phyloP scores from a whole-genome alignment of 164 flowering plant species.

The Liquidambar formosana region DNA sequence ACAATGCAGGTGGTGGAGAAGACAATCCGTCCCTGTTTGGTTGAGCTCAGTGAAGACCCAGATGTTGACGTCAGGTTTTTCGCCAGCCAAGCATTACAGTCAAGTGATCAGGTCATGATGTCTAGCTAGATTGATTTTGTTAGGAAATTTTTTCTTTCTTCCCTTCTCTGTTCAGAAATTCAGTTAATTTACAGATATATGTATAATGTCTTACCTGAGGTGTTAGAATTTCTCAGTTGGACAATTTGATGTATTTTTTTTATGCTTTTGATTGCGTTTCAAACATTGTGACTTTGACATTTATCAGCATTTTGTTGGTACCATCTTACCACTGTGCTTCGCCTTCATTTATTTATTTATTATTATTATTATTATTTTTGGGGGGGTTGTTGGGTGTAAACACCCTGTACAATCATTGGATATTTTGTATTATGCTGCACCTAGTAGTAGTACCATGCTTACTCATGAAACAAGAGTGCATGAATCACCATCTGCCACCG shows the following conservation, averaged over 20 bases:
- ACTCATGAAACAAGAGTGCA: too few species aligned
- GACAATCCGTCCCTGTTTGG: slow-evolving; percentile 76
- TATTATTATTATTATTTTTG: too few species aligned
- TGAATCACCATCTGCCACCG: too few species aligned
- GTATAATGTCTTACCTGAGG: not conserved
- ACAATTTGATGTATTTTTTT: not conserved
- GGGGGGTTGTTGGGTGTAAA: too few species aligned
- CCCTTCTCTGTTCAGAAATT: not conserved
- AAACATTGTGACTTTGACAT: not conserved
- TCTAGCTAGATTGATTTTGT: slow-evolving; percentile 51
- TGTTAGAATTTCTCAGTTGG: not conserved
- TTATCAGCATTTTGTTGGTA: not conserved
- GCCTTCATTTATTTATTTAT: too few species aligned
- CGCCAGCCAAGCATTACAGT: slow-evolving; percentile 76
- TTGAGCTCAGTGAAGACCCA: slow-evolving; percentile 85
- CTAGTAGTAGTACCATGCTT: too few species aligned
- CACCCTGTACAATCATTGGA: too few species aligned
- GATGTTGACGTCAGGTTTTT: slow-evolving; percentile 90
- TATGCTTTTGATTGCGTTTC: not conserved
- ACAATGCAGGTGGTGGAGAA: slow-evolving; percentile 77
- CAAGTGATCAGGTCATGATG: slow-evolving; percentile 84
- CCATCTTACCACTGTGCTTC: too few species aligned
- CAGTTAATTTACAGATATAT: not conserved
- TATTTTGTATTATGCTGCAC: too few species aligned
- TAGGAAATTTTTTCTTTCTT: not conserved